Conservation (phyloP, 768 basidiomycete genomes). For the Psilocybe subaeruginosa region DNA sequence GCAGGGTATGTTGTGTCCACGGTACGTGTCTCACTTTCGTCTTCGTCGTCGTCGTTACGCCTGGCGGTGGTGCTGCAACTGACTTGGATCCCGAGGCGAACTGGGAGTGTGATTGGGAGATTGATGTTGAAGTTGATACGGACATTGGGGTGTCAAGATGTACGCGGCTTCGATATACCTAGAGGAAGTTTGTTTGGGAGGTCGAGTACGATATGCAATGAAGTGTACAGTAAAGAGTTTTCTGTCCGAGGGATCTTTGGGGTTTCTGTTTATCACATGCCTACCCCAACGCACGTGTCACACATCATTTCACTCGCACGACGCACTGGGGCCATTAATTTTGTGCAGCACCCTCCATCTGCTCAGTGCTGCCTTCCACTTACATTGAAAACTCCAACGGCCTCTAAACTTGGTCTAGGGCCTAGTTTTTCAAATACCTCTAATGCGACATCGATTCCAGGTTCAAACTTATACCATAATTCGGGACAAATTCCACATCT, state of each 20-base stretch:
- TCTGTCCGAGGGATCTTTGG: not conserved
- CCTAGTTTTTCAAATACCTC: too few relatives aligned
- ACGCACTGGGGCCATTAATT: not conserved
- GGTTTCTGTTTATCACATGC: slow-evolving; percentile 16
- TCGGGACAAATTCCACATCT: too few relatives aligned
- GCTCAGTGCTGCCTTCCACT: too few relatives aligned
- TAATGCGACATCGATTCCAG: too few relatives aligned
- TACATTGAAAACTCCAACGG: too few relatives aligned
- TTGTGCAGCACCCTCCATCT: not conserved
- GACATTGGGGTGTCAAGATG: not conserved
- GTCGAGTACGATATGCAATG: not conserved
- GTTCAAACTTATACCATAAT: too few relatives aligned
- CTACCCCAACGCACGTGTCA: not conserved
- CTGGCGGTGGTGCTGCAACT: not conserved
- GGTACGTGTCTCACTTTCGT: slow-evolving; percentile 25
- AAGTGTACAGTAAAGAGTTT: not conserved
- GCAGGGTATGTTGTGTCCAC: slow-evolving; percentile 52
- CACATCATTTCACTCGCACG: not conserved
- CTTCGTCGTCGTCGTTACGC: slow-evolving; percentile 5
- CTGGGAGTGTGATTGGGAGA: slow-evolving; percentile 6
- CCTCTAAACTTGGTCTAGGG: too few relatives aligned
- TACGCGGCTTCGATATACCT: not conserved
- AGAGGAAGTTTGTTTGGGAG: not conserved
- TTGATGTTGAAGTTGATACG: slow-evolving; percentile 2
- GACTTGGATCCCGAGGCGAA: slow-evolving; percentile 1